These are phyloP conservation scores for Hibiscus syriacus DNA, from an alignment of 345 rosid genomes.

Conservation along the genomic window DNA sequence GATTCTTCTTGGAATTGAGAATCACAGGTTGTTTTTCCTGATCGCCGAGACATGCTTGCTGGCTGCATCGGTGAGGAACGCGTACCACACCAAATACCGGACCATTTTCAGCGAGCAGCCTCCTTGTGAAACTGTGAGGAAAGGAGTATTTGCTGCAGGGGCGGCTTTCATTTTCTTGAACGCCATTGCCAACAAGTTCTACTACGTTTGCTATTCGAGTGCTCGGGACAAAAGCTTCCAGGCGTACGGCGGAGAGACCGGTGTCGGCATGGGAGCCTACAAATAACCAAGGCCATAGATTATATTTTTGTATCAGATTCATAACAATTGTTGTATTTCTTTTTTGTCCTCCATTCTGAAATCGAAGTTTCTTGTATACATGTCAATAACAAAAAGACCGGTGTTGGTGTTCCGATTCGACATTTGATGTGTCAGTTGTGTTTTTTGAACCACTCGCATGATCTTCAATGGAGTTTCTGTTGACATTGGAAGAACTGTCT, in stretches of 20 bases:
- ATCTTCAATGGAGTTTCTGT: not conserved
- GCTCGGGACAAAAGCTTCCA: conserved; percentile 48
- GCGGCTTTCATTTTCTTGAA: conserved; percentile 78
- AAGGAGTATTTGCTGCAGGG: conserved; percentile 88
- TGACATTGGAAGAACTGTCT: not conserved
- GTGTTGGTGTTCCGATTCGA: conserved; percentile 8
- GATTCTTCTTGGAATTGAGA: not conserved
- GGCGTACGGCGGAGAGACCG: conserved; percentile 40
- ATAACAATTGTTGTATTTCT: not conserved
- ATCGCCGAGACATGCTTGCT: conserved; percentile 77
- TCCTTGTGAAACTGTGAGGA: conserved; percentile 74
- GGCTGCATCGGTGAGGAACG: conserved; percentile 84
- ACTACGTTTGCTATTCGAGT: conserved; percentile 60
- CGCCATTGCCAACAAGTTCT: conserved; percentile 64
- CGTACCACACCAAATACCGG: conserved; percentile 82
- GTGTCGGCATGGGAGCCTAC: conserved; percentile 52
- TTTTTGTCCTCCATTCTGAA: not conserved
- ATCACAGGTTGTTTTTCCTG: conserved; percentile 63
- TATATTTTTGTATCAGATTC: conserved; percentile 8
- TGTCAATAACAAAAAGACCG: conserved; percentile 12
- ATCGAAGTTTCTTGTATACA: conserved; percentile 3
- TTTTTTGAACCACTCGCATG: not conserved
- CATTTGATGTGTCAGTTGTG: not conserved
- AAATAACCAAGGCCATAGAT: conserved; percentile 29
- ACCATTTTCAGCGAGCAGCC: conserved; percentile 50